phyloP scores from a whole-genome alignment of 495 filamentous ascomycete species.

The Collariella sp. region DNA sequence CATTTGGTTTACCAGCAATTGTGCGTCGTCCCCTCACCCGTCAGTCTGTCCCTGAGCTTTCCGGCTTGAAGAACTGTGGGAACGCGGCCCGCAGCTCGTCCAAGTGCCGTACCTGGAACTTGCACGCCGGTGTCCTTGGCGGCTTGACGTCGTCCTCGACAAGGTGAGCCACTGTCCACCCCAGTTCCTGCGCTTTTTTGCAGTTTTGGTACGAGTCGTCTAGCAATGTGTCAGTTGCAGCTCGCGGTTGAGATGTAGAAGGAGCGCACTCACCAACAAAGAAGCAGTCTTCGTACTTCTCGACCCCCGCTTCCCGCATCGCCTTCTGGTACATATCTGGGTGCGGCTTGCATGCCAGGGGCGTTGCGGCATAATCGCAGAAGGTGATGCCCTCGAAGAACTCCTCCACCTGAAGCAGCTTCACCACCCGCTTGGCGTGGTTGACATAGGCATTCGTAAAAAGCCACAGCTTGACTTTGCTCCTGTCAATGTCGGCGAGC shows the following conservation, averaged over 20 bases:
- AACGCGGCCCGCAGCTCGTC: constrained; percentile 65
- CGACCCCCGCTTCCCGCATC: constrained; percentile 55
- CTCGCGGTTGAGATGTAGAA: not conserved
- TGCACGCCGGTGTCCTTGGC: constrained; percentile 51
- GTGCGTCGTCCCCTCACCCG: not conserved
- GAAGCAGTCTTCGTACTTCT: constrained; percentile 55
- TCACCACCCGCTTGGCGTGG: constrained; percentile 75
- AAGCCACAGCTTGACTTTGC: constrained; percentile 82
- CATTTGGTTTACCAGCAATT: not conserved
- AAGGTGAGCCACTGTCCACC: constrained; percentile 76
- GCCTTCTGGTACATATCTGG: constrained; percentile 76
- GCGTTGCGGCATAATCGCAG: constrained; percentile 67
- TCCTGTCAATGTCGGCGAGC: constrained; percentile 66
- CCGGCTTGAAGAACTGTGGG: constrained; percentile 64
- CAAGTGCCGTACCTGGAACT: constrained; percentile 61
- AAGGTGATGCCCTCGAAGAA: constrained; percentile 88
- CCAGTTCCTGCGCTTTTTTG: constrained; percentile 57
- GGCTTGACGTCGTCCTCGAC: constrained; percentile 58
- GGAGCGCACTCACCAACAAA: constrained; percentile 62
- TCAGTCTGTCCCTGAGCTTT: not conserved
- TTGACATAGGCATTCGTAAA: constrained; percentile 94
- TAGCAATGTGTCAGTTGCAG: constrained; percentile 27
- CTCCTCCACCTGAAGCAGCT: constrained; percentile 72
- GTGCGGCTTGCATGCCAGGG: constrained; percentile 77
- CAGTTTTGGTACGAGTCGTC: constrained; percentile 80